A percentile compares a stretch with the other conserved stretches of the same genome.
Evolutionary conservation across 2,329 filamentous ascomycete species (phyloP).

Genomic region (Sporothrix luriei): DNA sequence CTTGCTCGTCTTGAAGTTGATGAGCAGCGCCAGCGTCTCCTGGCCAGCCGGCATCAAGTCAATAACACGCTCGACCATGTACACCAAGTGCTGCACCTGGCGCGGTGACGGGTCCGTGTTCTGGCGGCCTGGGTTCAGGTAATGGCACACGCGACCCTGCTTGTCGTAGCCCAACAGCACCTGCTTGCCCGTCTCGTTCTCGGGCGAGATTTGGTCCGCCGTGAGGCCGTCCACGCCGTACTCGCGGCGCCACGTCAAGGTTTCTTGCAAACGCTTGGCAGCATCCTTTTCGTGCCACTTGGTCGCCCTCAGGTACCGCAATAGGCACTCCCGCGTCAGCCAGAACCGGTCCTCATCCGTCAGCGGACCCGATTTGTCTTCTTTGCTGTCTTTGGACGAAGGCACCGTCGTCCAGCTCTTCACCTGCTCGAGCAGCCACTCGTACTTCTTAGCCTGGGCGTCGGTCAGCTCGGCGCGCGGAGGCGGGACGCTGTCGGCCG

Average conservation of each 20-base stretch:
- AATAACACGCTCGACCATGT: conserved; percentile 88
- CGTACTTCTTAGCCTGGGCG: conserved; percentile 83
- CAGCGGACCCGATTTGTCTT: conserved; percentile 64
- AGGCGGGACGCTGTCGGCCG: conserved; percentile 59
- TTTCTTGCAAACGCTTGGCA: conserved; percentile 75
- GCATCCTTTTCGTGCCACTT: conserved; percentile 83
- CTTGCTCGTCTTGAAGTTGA: conserved; percentile 86
- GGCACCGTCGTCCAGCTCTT: conserved; percentile 71
- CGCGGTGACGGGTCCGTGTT: conserved; percentile 86
- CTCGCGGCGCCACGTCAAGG: conserved; percentile 84
- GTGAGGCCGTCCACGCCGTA: conserved; percentile 81
- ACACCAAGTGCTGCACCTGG: conserved; percentile 92
- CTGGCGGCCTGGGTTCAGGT: conserved; percentile 85
- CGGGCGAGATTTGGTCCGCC: conserved; percentile 83
- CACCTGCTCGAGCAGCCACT: conserved; percentile 69
- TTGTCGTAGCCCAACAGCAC: conserved; percentile 86
- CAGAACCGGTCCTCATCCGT: conserved; percentile 82
- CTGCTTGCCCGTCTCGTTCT: conserved; percentile 97
- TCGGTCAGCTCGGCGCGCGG: conserved; percentile 64
- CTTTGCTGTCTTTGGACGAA: conserved; percentile 50
- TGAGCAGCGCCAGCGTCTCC: conserved; percentile 82
- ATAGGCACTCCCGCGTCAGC: conserved; percentile 87
- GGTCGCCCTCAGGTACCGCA: conserved; percentile 89
- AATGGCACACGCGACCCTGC: conserved; percentile 81
- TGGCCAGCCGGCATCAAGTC: conserved; percentile 86